Conservation (phyloP, 2,329 filamentous ascomycete genomes). For the Erysiphe pulchra region DNA sequence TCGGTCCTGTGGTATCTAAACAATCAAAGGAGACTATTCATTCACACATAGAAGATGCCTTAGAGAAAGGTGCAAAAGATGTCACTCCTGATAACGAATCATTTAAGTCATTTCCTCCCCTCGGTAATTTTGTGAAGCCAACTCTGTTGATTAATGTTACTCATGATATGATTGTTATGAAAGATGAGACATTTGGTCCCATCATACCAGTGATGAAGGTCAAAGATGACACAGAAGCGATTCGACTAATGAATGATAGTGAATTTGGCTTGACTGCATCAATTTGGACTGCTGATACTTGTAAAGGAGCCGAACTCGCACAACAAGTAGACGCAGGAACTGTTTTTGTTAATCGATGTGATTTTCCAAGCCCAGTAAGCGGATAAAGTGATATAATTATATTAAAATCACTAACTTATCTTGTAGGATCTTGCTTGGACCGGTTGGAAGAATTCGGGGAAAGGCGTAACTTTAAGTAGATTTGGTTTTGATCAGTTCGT, state of each 20-base stretch:
- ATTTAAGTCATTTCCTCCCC: slow-evolving; percentile 44
- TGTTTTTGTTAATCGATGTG: slow-evolving; percentile 85
- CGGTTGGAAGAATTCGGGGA: slow-evolving; percentile 91
- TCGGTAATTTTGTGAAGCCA: slow-evolving; percentile 73
- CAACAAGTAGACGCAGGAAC: slow-evolving; percentile 76
- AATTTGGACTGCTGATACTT: slow-evolving; percentile 81
- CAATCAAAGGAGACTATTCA: slow-evolving; percentile 51
- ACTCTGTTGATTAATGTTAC: slow-evolving; percentile 57
- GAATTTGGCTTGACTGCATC: slow-evolving; percentile 88
- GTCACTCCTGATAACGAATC: slow-evolving; percentile 59
- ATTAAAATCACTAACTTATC: slow-evolving; percentile 7
- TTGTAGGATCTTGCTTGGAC: slow-evolving; percentile 76
- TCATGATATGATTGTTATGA: slow-evolving; percentile 74
- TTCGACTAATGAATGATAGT: slow-evolving; percentile 78
- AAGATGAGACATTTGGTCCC: slow-evolving; percentile 82
- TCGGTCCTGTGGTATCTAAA: slow-evolving; percentile 75
- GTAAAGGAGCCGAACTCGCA: slow-evolving; percentile 47
- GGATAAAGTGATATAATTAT: neutral
- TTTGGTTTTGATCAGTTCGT: slow-evolving; percentile 92
- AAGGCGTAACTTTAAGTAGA: slow-evolving; percentile 65
- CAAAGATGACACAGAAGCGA: slow-evolving; percentile 51
- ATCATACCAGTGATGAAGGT: slow-evolving; percentile 82
- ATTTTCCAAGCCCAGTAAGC: slow-evolving; percentile 75
- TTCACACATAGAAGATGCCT: slow-evolving; percentile 56
- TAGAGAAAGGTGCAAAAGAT: slow-evolving; percentile 63